Evolutionary conservation across 495 filamentous ascomycete genomes (phyloP).

Genomic region (Tuber umbilicatum): DNA sequence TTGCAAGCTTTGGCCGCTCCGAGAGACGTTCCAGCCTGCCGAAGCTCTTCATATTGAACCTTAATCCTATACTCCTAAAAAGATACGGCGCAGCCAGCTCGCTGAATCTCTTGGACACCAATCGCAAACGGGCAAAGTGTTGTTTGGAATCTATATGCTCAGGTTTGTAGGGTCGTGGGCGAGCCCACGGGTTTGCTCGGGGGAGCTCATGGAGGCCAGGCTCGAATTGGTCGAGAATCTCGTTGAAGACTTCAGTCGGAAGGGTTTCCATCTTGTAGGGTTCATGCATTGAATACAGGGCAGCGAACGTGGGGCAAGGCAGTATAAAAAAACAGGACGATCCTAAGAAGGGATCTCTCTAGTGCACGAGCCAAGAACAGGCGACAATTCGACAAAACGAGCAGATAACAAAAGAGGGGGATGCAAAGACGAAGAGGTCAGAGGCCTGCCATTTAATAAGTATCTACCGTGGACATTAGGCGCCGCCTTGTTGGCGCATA

Average conservation of each 20-base stretch:
- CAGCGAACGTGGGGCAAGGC: conserved; percentile 30
- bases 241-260: conserved; percentile 41
- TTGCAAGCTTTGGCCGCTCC: conserved; percentile 34
- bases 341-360: conserved; percentile 34
- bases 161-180: conserved; percentile 39
- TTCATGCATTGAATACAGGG: conserved; percentile 32
- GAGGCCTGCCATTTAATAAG: conserved; percentile 40
- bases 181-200: conserved; percentile 37
- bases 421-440: conserved; percentile 35
- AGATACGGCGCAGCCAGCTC: conserved; percentile 40
- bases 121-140: conserved; percentile 36
- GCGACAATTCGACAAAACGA: conserved; percentile 30
- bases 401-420: conserved; percentile 36
- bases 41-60: conserved; percentile 41
- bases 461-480: conserved; percentile 40
- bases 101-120: conserved; percentile 41
- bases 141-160: conserved; percentile 41
- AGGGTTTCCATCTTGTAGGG: conserved; percentile 36
- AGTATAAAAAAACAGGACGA: conserved; percentile 27
- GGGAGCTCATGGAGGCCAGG: conserved; percentile 33
- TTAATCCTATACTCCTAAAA: conserved; percentile 42
- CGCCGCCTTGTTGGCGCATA: conserved; percentile 35
- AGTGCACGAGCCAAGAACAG: conserved; percentile 29
- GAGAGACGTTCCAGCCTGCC: conserved; percentile 36
- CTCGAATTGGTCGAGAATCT: conserved; percentile 41